phyloP scores from a whole-genome alignment of 768 basidiomycete species.

The Kwoniella heveanensis region DNA sequence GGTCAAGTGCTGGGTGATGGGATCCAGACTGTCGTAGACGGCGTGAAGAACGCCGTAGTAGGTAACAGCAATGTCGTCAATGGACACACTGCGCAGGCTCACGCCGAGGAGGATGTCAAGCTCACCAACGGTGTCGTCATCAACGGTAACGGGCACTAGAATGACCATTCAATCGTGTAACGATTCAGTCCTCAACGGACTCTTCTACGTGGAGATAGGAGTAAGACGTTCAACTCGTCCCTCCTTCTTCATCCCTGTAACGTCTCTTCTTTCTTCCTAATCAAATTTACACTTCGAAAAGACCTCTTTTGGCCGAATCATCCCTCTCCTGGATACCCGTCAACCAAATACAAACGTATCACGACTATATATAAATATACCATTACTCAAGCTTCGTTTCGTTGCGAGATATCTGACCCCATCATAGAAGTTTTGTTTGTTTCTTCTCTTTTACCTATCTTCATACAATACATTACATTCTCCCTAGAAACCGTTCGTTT shows the following conservation, averaged over 20 bases:
- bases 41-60: constrained; percentile 26
- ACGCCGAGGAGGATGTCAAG: not conserved
- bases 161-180: too few species aligned
- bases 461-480: constrained; percentile 13
- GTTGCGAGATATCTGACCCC: too few species aligned
- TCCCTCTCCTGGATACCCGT: not conserved
- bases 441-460: too few species aligned
- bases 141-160: constrained; percentile 29
- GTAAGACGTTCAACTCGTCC: constrained; percentile 33
- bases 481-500: constrained; percentile 4
- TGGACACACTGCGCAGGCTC: not conserved
- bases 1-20: constrained; percentile 22
- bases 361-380: too few species aligned
- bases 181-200: constrained; percentile 29
- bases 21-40: constrained; percentile 25
- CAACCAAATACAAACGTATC: too few species aligned
- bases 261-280: too few species aligned
- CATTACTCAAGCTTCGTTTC: too few species aligned
- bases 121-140: constrained; percentile 13
- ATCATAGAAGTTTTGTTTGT: too few species aligned
- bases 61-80: constrained; percentile 4
- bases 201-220: not conserved
- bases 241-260: not conserved
- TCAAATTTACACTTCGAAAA: too few species aligned
- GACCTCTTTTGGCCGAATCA: too few species aligned